These are phyloP conservation scores for Juglanconis sp. DNA, from an alignment of 2,329 filamentous ascomycete genomes.

Conservation along the genomic window DNA sequence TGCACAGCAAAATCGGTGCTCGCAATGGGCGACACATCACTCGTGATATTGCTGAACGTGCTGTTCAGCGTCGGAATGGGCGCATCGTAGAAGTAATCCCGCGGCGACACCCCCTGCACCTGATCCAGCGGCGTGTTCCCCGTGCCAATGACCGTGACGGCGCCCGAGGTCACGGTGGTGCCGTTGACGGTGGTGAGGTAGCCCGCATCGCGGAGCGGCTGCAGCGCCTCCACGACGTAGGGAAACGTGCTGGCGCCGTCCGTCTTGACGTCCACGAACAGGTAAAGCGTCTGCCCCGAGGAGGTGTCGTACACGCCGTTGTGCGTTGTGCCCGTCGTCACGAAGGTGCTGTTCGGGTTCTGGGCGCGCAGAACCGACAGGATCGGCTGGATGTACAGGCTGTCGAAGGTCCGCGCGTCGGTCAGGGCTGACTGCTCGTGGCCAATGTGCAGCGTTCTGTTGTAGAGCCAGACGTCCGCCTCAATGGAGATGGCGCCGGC, in stretches of 20 bases:
- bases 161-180: conserved; percentile 43
- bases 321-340: conserved; percentile 32
- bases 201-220: conserved; percentile 52
- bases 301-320: conserved; percentile 54
- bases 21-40: conserved; percentile 25
- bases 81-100: conserved; percentile 37
- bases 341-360: conserved; percentile 47
- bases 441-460: conserved; percentile 56
- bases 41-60: conserved; percentile 24
- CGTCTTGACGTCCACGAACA: conserved; percentile 68
- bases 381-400: conserved; percentile 62
- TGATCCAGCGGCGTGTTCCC: conserved; percentile 58
- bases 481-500: conserved; percentile 62
- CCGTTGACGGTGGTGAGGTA: conserved; percentile 53
- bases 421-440: conserved; percentile 55
- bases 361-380: conserved; percentile 51
- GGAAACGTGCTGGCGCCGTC: conserved; percentile 48
- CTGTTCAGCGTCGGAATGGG: conserved; percentile 22
- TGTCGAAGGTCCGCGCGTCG: conserved; percentile 52
- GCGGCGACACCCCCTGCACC: conserved; percentile 54
- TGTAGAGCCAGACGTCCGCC: conserved; percentile 64
- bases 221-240: conserved; percentile 48
- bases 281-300: conserved; percentile 49
- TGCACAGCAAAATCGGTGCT: conserved; percentile 34
- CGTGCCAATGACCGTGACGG: conserved; percentile 65